Base-by-base conservation (phyloP, 352 stramenopile species). In the Globisporangium apiculatum region DNA sequence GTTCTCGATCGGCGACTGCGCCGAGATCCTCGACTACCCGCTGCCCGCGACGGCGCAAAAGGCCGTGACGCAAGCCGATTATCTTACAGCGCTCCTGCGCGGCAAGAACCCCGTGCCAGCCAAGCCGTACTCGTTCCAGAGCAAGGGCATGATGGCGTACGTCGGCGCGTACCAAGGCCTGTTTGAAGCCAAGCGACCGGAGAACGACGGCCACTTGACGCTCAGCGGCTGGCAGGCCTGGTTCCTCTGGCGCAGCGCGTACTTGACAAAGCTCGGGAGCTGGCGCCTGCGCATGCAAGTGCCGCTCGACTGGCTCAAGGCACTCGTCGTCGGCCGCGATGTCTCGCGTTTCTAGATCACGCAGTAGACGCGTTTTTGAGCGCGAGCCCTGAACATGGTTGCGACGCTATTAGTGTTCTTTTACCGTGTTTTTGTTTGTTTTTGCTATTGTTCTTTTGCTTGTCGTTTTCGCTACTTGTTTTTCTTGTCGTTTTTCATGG, bases 301-400 rank as follows among this genome's bases (percentile, higher is more conserved):
- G 65, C 95, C 96, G 4, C 89, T 98, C 66, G 95, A 98, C 73
- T 99, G 96, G 95, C 91, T 98, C 65, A 98, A 98, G 77, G 81
- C 87, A 14, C 81, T 97, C n/a, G 64, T 98, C 12, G 98, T 99
- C 58, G 97, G 97, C 3, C 78, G 97, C 61, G 96, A 99, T 62
- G 95, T 98, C 61, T 96, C 79, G 14, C 82, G 90, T 50, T 99
- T 99, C 57, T 95, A 48, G 48, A n/a, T n/a, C n/a, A n/a, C n/a
- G n/a, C n/a, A n/a, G n/a, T n/a, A n/a, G n/a, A n/a, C n/a, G n/a
- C n/a, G n/a, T n/a, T n/a, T n/a, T n/a, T n/a, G n/a, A n/a, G n/a
- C n/a, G n/a, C n/a, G n/a, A n/a, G n/a, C n/a, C n/a, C n/a, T n/a
- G n/a, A n/a, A n/a, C n/a, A n/a, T n/a, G n/a, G n/a, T n/a, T n/a